These are phyloP conservation scores for Cladosporium austrohemisphaericum DNA, from an alignment of 2,329 filamentous ascomycete genomes.

Conservation along the genomic window DNA sequence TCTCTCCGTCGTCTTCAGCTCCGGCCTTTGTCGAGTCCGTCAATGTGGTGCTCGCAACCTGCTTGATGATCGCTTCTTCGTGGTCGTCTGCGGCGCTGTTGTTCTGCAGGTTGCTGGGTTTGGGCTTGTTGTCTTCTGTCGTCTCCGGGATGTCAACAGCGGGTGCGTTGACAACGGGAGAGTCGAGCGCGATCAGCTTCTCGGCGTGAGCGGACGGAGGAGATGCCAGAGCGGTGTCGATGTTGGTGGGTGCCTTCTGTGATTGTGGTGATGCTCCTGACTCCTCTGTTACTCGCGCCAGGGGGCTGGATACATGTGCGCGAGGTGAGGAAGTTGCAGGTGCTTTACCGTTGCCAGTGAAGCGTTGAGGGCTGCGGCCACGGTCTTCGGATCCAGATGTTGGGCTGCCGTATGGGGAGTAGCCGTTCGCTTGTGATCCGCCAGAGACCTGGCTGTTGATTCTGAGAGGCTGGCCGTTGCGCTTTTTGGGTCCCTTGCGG, in stretches of 20 bases:
- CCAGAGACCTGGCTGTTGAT: constrained; percentile 53
- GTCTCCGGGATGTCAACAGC: constrained; percentile 21
- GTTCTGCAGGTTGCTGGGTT: constrained; percentile 33
- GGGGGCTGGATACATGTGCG: constrained; percentile 65
- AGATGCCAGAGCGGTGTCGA: constrained; percentile 19
- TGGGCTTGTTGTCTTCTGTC: constrained; percentile 22
- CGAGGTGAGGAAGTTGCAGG: constrained; percentile 63
- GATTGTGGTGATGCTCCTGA: constrained; percentile 32
- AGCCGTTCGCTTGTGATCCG: constrained; percentile 35
- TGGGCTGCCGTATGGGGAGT: constrained; percentile 64
- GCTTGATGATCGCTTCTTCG: constrained; percentile 27
- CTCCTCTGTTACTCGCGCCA: constrained; percentile 74
- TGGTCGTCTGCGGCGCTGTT: constrained; percentile 27
- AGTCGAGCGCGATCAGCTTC: constrained; percentile 32
- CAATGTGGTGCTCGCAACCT: constrained; percentile 17
- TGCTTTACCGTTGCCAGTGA: constrained; percentile 55
- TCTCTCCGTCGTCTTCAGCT: constrained; percentile 32
- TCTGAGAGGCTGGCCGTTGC: constrained; percentile 38
- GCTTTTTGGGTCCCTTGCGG: constrained; percentile 50
- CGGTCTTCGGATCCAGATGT: constrained; percentile 57
- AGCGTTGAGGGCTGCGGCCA: constrained; percentile 68
- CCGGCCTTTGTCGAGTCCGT: constrained; percentile 15
- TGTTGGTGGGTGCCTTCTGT: constrained; percentile 34
- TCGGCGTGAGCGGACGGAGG: constrained; percentile 17
- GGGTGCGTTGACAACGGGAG: constrained; percentile 22